Base-by-base conservation (phyloP, 2,329 filamentous ascomycete genomes). In the Fusarium circinatum region DNA sequence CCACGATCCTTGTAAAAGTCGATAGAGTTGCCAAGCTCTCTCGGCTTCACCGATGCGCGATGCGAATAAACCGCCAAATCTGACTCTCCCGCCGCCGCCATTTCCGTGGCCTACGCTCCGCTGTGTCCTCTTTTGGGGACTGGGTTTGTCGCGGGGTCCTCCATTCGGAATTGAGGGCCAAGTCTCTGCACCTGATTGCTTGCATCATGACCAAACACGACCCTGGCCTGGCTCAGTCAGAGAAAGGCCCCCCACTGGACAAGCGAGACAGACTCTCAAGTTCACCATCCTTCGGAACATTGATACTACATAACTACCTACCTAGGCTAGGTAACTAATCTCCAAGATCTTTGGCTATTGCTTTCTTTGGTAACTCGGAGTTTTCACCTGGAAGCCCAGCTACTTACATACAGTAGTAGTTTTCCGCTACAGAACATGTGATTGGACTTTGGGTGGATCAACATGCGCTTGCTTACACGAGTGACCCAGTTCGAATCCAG, bases 1-100 rank as follows among this genome's bases (percentile, higher is more conserved):
- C 17, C 17, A 17, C 7, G 15, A 51, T 45, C 58, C 51, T 58
- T 30, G 52, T 24, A 57, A 34, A 34, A 57, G 39, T 67, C 62
- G 76, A 78, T 77, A 78, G 69, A 76, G 76, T 78, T 78, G 62
- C 62, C 73, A 71, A 77, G 75, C 58, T 73, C 65, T 61, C 59
- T 78, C 76, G 76, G 76, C 68, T 65, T 78, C 73, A 71, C 76
- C 76, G 76, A 78, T 77, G 68, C 52, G 57, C 76, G 76, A 78
- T 77, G 68, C 55, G 56, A 73, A 63, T 75, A 73, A 64, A 70
- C 66, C 68, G 48, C 65, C 68, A 72, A 68, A 66, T 76, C 70
- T 70, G 63, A 70, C 68, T 64, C 54, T 64, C 65, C 59, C 63
- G 62, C 62, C 59, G 65, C 63, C 64, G 59, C 68, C 68, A 71